These are phyloP conservation scores for Macrophomina pseudophaseolina DNA, from an alignment of 2,329 filamentous ascomycete species.

Conservation along the genomic window DNA sequence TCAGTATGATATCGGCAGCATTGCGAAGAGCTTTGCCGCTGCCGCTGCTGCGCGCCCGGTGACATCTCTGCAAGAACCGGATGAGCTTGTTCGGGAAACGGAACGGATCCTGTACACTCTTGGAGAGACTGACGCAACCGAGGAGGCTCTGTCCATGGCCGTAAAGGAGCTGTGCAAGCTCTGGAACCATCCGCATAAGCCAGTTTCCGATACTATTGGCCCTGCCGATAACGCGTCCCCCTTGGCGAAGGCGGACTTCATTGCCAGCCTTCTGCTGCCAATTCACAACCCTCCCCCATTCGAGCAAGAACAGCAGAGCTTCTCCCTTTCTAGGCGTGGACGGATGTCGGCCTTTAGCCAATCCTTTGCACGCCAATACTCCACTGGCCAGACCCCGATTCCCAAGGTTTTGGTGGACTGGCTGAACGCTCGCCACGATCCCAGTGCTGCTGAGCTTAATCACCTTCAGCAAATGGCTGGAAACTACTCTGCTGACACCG, in stretches of 20 bases:
- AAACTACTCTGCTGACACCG: constrained; percentile 74
- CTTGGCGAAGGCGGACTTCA: constrained; percentile 74
- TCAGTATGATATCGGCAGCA: constrained; percentile 68
- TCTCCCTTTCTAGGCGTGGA: constrained; percentile 32
- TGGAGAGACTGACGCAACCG: constrained; percentile 39
- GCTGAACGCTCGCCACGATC: constrained; percentile 76
- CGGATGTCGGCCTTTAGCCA: constrained; percentile 36
- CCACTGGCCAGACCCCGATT: constrained; percentile 54
- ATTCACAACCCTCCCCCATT: constrained; percentile 72
- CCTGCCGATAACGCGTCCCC: constrained; percentile 60
- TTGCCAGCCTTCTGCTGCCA: constrained; percentile 78
- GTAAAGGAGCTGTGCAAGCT: constrained; percentile 37
- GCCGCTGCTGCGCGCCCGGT: constrained; percentile 55
- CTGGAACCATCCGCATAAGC: constrained; percentile 64
- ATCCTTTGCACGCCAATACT: constrained; percentile 28
- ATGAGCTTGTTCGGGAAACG: constrained; percentile 74
- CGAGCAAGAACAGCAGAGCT: constrained; percentile 31
- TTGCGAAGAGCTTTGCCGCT: constrained; percentile 63
- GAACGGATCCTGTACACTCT: constrained; percentile 67
- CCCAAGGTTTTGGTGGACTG: constrained; percentile 83
- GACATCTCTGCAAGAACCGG: constrained; percentile 66
- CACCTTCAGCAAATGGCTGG: constrained; percentile 68
- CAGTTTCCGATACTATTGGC: constrained; percentile 27
- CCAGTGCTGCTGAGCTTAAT: constrained; percentile 70
- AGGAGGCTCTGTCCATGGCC: constrained; percentile 35